phyloP scores from a whole-genome alignment of 2,329 filamentous ascomycete genomes.

The Aspergillus sp. region DNA sequence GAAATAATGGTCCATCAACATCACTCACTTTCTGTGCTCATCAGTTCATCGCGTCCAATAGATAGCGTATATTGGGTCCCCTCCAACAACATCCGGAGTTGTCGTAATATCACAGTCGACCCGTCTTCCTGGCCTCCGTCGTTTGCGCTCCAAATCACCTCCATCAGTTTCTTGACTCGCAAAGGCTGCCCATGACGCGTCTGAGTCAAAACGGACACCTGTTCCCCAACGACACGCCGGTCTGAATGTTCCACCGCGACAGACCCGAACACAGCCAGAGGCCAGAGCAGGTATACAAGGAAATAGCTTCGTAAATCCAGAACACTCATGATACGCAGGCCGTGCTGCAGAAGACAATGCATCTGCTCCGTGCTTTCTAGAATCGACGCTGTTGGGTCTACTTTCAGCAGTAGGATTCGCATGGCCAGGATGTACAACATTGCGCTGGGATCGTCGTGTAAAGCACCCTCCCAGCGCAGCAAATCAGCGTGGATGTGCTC shows the following conservation, averaged over 20 bases:
- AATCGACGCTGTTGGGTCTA: background rate
- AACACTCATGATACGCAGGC: background rate
- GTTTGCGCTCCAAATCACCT: background rate
- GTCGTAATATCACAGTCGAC: background rate
- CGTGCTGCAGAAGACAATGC: background rate
- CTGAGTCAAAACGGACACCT: background rate
- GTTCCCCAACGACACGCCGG: background rate
- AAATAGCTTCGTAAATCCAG: constrained; percentile 1
- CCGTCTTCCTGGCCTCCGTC: background rate
- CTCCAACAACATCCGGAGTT: background rate
- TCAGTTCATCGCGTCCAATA: too few species aligned
- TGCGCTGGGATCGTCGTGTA: background rate
- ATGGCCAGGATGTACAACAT: constrained; percentile 2
- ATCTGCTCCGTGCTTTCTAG: background rate
- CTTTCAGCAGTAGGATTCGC: constrained; percentile 6
- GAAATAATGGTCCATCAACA: too few species aligned
- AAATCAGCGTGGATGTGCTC: background rate
- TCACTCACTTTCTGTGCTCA: too few species aligned
- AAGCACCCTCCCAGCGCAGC: background rate
- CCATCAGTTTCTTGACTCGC: background rate
- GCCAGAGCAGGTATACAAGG: constrained; percentile 6
- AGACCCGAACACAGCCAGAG: constrained; percentile 4
- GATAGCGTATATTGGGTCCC: background rate
- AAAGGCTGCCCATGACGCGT: background rate
- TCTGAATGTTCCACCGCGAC: background rate